Percentiles rank a stretch among this genome's conserved stretches.
phyloP scores from a whole-genome alignment of 2,329 filamentous ascomycete species.

The Chalaropsis thielavioides region DNA sequence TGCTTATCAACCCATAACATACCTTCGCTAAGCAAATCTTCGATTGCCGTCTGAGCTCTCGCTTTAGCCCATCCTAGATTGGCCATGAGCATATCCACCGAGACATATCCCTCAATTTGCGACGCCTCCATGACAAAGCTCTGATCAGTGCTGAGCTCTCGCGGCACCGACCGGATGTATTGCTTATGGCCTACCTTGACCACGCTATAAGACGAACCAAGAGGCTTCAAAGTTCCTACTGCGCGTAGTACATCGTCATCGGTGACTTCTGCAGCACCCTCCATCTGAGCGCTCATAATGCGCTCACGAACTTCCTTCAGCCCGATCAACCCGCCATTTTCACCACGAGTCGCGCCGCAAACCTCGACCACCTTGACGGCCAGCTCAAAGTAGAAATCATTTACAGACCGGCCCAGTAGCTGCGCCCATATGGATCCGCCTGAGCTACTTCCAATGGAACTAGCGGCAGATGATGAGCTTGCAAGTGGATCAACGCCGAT shows the following conservation, averaged over 20 bases:
- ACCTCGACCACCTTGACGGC: slow-evolving; percentile 92
- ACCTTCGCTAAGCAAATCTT: slow-evolving; percentile 76
- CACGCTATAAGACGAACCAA: slow-evolving; percentile 78
- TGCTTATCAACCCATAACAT: slow-evolving; percentile 92
- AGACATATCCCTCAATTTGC: slow-evolving; percentile 80
- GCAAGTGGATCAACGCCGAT: slow-evolving; percentile 93
- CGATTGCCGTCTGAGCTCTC: slow-evolving; percentile 74
- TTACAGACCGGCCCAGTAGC: slow-evolving; percentile 77
- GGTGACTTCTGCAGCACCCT: slow-evolving; percentile 64
- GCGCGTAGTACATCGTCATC: slow-evolving; percentile 90
- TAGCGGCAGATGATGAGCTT: slow-evolving; percentile 24
- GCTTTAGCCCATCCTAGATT: slow-evolving; percentile 79
- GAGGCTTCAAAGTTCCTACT: slow-evolving; percentile 70
- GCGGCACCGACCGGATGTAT: slow-evolving; percentile 84
- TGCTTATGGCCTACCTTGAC: slow-evolving; percentile 69
- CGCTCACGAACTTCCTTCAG: slow-evolving; percentile 65
- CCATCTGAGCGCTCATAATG: slow-evolving; percentile 56
- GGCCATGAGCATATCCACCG: slow-evolving; percentile 70
- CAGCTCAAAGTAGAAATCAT: slow-evolving; percentile 97
- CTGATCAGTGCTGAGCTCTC: slow-evolving; percentile 91
- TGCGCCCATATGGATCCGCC: slow-evolving; percentile 77
- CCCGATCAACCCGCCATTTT: slow-evolving; percentile 86
- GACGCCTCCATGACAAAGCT: slow-evolving; percentile 82
- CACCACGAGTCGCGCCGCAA: slow-evolving; percentile 67
- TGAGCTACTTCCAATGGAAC: slow-evolving; percentile 29